Evolutionary conservation across 805 yeast genomes (phyloP), one percentile per base, ranked within the genome.

Genomic region (Teunomyces gatunensis): DNA sequence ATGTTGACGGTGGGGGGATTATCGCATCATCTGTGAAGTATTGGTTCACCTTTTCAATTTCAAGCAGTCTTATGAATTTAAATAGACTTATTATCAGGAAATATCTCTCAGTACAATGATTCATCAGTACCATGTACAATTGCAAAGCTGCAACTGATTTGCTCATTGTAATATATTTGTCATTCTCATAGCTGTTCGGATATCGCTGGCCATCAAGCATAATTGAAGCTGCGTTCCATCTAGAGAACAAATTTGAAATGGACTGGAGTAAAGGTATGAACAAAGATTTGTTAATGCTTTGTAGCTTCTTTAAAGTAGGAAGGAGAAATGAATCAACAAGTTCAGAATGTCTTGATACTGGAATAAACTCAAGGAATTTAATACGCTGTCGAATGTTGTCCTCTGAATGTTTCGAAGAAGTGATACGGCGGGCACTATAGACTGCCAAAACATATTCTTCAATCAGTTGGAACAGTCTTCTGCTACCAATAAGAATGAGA

Each of bases 1-100:
- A 51, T 2, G 79, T 46, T 1, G 69, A 42, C 0, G 78, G 75
- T 0, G 79, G 77, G 0, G 74, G 53, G 1, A 77, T 61, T 11
- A 77, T 46, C 28, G 55, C 27, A 5, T 29, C 29, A 6, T 56
- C 57, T 10, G 48, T 45, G 29, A 53, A 46, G 25, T 44, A 25
- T 9, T 40, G 42, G 12, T 42, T 47, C 7, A 61, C 30, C 6
- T 34, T 42, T 6, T 45, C 37, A 5, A 45, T 15, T 10, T 40
- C 44, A 4, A 60, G 43, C 4, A 46, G 32, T 30, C 48, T 54
- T 21, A 62, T 34, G 30, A 57, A 53, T 11, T 48, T 36, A 25
- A 25, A 25, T 6, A 61, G 40, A 17, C 9, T n/a, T 23, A 37
- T n/a, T 9, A 20, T 20, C 40, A 37, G 40, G 25, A 37, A 37